Evolutionary conservation across 805 yeast genomes (phyloP), one percentile per base, ranked within the genome.

Genomic region (Wickerhamiella shivajii): DNA sequence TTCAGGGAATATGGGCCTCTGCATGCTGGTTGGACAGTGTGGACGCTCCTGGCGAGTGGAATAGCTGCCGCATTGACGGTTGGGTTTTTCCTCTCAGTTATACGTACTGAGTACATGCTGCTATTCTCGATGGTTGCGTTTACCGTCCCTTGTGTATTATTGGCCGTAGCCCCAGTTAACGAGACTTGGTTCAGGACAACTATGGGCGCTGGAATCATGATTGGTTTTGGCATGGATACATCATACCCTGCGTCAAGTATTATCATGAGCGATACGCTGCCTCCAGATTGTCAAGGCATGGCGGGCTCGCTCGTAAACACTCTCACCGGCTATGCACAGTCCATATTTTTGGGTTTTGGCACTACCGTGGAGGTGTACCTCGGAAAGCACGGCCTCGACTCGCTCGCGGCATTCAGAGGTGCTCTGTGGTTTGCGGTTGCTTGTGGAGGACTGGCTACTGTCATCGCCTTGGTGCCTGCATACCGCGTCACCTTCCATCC

Each of bases 191-290:
- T 71, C 66, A 59, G 64, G 6, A 62, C 71, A 46, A 52, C 68
- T 2, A 63, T 78, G 45, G 72, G 75, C 3, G 64, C 67, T 19
- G 59, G 67, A 61, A 43, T 72, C n/a, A 53, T 77, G 4, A 54
- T 70, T 4, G 66, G 74, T 10, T 74, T 73, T 61, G 92, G 83
- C 3, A 76, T 78, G 84, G 87, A 78, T 50, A 57, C 73, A 50
- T 71, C 79, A 17, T 78, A 77, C 51, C 87, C 90, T 0, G 74
- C 85, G 1, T 73, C 78, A 0, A 69, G 83, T 0, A 61, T 77
- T 31, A 63, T 74, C 10, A 51, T 77, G 26, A 66, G 76, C 6
- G 72, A 71, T 39, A 57, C 57, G 30, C 56, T 77, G 24, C 84
- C 85, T 0, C 51, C 60, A 30, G 59, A 65, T 37, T 70, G 73